Base-by-base conservation (phyloP, 306 rosid genomes). In the Prunus armeniaca region DNA sequence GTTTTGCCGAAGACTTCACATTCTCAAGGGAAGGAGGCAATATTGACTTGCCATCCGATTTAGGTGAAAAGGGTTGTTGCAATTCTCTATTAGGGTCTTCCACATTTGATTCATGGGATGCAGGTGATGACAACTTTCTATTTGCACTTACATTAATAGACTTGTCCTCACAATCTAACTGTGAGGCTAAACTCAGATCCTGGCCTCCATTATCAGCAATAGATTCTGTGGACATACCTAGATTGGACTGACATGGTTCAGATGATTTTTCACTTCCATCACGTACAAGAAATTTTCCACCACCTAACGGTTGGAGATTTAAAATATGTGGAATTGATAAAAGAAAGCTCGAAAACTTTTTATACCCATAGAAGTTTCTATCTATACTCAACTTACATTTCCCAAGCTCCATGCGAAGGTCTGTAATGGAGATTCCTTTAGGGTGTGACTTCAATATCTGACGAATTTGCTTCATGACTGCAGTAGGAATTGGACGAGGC, bases 271-370 rank as follows among this genome's bases (percentile, higher is more conserved):
- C 60, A 76, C 71, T 63, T 32, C 63, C 25, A 55, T 67, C 25
- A 50, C 0, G 15, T 32, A 84, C 86, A n/a, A 12, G 62, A 82
- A 22, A 82, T 0, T 67, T 54, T 27, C 93, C 89, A 50, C 71
- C 69, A 55, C 71, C 72, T 51, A 71, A 18, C n/a, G 62, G 0
- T 67, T 58, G 34, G 73, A 95, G 82, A 66, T 71, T 66, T 61
- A 89, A 52, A 76, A 86, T 75, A 18, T 83, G 51, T 18, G 88
- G 87, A 50, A 82, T 69, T 72, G 97, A 63, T 69, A 30, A 69
- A 74, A 95, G 93, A 81, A 91, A 78, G 67, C 62, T 80, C 32
- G 87, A 61, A 72, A 92, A 81, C 52, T 22, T 88, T 76, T 75
- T 81, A 79, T 88, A 47, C 51, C 96, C 91, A 75, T 78, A 90